Base-by-base conservation (phyloP, 2,329 filamentous ascomycete species). In the Pleomassaria siparia region DNA sequence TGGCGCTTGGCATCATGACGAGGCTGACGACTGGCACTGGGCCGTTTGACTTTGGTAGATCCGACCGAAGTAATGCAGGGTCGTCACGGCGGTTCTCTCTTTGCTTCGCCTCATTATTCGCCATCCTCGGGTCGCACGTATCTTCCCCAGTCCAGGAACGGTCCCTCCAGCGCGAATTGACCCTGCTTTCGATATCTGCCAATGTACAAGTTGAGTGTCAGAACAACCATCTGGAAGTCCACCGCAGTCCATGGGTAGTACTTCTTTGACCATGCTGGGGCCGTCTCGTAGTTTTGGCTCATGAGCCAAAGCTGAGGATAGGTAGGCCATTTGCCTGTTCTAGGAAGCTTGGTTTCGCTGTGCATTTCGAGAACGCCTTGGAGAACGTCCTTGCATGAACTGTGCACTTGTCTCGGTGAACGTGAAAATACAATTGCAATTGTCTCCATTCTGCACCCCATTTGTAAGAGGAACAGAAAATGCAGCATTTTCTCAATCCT, bases 131-230 rank as follows among this genome's bases (percentile, higher is more conserved):
- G 26, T 5, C 42, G 29, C 15, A 46, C n/a, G 28, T 44, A 50
- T 44, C 24, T 44, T 11, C 60, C 62, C 60, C 63, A 66, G 30
- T 53, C 47, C 20, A 60, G 49, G 10, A 50, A 55, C 10, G 53
- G 53, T 3, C 63, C 62, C 15, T 53, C 48, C 35, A 65, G 46
- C 20, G 60, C 52, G 29, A 60, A 56, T 20, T 41, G 45, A 4
- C 59, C 58, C 44, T 67, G 62, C 49, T 54, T 55, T 21, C 61
- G 58, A 53, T 56, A 66, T 36, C 64, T 40, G 10, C 63, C 63
- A 37, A 67, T 64, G 46, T 58, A 67, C 21, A 64, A 30, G 16
- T 65, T 67, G 13, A 67, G 49, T 44, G 59, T 59, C 12, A 60
- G 50, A 25, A 66, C 50, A 13, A 64, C 60, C 26, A 61, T 60